phyloP scores from a whole-genome alignment of 2,329 filamentous ascomycete genomes.

The Emericellopsis atlantica region DNA sequence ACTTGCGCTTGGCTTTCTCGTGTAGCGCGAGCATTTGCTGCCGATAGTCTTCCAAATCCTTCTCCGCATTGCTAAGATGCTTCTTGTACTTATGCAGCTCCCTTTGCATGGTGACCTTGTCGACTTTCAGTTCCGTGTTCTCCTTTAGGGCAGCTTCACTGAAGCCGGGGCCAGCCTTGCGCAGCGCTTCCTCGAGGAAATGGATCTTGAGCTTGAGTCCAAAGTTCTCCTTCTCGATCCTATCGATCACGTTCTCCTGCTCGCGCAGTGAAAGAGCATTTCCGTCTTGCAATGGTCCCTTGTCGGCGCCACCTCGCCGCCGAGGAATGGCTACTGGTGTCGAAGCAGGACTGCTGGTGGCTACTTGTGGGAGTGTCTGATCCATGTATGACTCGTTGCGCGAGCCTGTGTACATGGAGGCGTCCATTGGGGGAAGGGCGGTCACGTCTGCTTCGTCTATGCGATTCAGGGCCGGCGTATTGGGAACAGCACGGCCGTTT shows the following conservation, averaged over 20 bases:
- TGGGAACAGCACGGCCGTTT: slow-evolving; percentile 30
- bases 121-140: slow-evolving; percentile 91
- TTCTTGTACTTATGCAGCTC: slow-evolving; percentile 84
- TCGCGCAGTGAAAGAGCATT: slow-evolving; percentile 87
- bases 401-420: slow-evolving; percentile 56
- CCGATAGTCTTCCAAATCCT: slow-evolving; percentile 73
- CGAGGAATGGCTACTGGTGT: slow-evolving; percentile 67
- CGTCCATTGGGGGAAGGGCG: slow-evolving; percentile 59
- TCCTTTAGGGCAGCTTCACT: slow-evolving; percentile 83
- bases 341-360: slow-evolving; percentile 68
- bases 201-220: slow-evolving; percentile 94
- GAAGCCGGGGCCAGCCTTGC: slow-evolving; percentile 79
- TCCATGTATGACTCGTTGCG: slow-evolving; percentile 53
- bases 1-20: slow-evolving; percentile 65
- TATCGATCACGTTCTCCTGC: slow-evolving; percentile 90
- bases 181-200: slow-evolving; percentile 82
- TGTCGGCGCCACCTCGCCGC: slow-evolving; percentile 31
- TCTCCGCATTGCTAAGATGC: slow-evolving; percentile 68
- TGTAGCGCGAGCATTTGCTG: slow-evolving; percentile 73
- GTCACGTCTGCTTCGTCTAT: slow-evolving; percentile 64
- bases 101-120: slow-evolving; percentile 77
- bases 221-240: slow-evolving; percentile 97
- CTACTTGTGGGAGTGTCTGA: slow-evolving; percentile 61
- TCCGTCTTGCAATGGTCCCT: slow-evolving; percentile 65
- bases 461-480: slow-evolving; percentile 55